Evolutionary conservation across 2,329 filamentous ascomycete species (phyloP).

Genomic region (Fusarium temperatum): DNA sequence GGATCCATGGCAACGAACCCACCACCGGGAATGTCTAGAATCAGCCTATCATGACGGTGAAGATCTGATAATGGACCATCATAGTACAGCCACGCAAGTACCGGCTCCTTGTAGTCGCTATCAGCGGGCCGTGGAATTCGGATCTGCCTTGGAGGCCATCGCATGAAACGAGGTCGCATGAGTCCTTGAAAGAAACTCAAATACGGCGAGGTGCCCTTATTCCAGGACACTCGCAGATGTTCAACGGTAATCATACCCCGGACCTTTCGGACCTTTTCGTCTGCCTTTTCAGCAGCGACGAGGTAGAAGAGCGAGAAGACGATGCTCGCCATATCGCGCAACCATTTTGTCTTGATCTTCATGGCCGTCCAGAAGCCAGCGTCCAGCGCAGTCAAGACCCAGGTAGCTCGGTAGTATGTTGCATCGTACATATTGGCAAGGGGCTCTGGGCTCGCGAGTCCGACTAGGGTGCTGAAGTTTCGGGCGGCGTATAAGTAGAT

Average conservation of each 20-base stretch:
- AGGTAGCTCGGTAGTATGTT: constrained; percentile 94
- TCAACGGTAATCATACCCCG: constrained; percentile 87
- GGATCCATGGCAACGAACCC: constrained; percentile 98
- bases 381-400: constrained; percentile 93
- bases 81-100: constrained; percentile 92
- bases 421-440: constrained; percentile 93
- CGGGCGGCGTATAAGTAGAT: constrained; percentile 90
- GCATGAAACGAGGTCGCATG: constrained; percentile 80
- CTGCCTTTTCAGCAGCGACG: constrained; percentile 89
- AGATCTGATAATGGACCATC: constrained; percentile 85
- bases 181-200: constrained; percentile 76
- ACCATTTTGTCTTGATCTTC: constrained; percentile 81
- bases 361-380: constrained; percentile 99
- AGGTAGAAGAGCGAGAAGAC: constrained; percentile 91
- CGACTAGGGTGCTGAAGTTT: constrained; percentile 92
- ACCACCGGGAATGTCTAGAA: constrained; percentile 91
- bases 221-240: constrained; percentile 92
- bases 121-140: constrained; percentile 82
- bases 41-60: constrained; percentile 77
- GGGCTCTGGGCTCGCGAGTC: constrained; percentile 91
- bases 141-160: constrained; percentile 82
- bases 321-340: constrained; percentile 83
- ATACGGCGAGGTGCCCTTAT: constrained; percentile 91
- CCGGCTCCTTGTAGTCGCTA: constrained; percentile 84
- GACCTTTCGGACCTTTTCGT: constrained; percentile 95